Conservation (phyloP, 805 yeast species). For the Allodekkera sacchari region DNA sequence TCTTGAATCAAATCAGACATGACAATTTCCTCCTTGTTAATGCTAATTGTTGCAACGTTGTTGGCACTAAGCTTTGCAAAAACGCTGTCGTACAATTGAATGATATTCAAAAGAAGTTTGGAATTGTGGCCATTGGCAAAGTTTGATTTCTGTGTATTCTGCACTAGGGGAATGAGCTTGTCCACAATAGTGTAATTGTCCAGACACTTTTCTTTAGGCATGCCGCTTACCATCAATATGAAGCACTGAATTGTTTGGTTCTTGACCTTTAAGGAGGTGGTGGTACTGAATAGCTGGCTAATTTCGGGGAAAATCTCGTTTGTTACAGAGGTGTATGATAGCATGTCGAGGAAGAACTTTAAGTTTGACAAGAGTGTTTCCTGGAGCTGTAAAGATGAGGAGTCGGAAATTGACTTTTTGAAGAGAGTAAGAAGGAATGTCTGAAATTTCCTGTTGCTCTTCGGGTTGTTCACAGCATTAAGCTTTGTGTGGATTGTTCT, state of each 20-base stretch:
- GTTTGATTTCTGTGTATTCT: slow-evolving; percentile 25
- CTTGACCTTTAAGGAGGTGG: slow-evolving; percentile 77
- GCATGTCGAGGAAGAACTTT: slow-evolving; percentile 24
- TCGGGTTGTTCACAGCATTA: slow-evolving; percentile 17
- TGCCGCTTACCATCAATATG: slow-evolving; percentile 37
- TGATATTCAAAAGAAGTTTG: slow-evolving; percentile 21
- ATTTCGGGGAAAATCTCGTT: slow-evolving; percentile 68
- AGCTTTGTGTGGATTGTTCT: slow-evolving; percentile 20
- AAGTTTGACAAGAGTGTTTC: slow-evolving; percentile 24
- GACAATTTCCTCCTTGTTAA: slow-evolving; percentile 17
- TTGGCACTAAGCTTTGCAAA: slow-evolving; percentile 19
- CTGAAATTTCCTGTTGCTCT: slow-evolving; percentile 19
- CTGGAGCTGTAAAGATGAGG: slow-evolving; percentile 21
- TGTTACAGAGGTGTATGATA: slow-evolving; percentile 49
- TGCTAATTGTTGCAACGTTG: slow-evolving; percentile 14
- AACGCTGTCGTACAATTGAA: slow-evolving; percentile 21
- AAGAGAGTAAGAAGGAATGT: slow-evolving; percentile 24
- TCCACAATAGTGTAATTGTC: slow-evolving; percentile 70
- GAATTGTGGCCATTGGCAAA: slow-evolving; percentile 19
- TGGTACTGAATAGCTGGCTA: slow-evolving; percentile 68
- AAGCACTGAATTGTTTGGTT: slow-evolving; percentile 57
- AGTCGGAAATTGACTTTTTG: slow-evolving; percentile 20
- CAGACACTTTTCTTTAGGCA: slow-evolving; percentile 42
- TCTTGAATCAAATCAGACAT: slow-evolving; percentile 22
- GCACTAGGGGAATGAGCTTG: slow-evolving; percentile 69